Percentiles rank a stretch among this genome's conserved stretches.
Evolutionary conservation across 495 filamentous ascomycete species (phyloP).

Genomic region (Apodospora peruviana): DNA sequence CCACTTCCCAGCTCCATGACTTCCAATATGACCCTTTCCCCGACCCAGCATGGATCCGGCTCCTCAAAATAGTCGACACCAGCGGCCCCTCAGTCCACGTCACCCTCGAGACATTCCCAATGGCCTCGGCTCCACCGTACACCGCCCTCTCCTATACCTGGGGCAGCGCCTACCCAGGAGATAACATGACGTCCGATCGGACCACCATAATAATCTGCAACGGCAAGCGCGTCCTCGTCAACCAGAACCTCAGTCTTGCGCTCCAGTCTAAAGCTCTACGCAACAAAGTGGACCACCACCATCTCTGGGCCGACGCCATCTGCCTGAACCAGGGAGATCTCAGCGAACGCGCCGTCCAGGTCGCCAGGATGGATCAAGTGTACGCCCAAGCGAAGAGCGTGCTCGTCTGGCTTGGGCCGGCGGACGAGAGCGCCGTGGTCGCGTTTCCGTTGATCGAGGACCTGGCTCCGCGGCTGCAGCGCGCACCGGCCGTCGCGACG

Average conservation of each 20-base stretch:
- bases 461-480: too few relatives aligned
- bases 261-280: constrained; percentile 10
- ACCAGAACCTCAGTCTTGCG: constrained; percentile 5
- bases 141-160: neutral
- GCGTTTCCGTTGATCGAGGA: too few relatives aligned
- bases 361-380: constrained; percentile 13
- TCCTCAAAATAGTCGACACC: too few relatives aligned
- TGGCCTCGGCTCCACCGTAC: too few relatives aligned
- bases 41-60: too few relatives aligned
- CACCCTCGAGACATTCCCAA: too few relatives aligned
- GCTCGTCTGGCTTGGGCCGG: constrained; percentile 15
- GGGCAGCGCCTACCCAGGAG: neutral
- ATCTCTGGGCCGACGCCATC: constrained; percentile 16
- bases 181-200: neutral
- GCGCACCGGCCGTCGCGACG: too few relatives aligned
- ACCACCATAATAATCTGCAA: neutral
- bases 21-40: too few relatives aligned
- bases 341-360: constrained; percentile 6
- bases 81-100: too few relatives aligned
- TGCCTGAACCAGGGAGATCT: constrained; percentile 16
- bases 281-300: neutral
- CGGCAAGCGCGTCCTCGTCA: neutral
- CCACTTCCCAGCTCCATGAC: too few relatives aligned
- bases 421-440: too few relatives aligned
- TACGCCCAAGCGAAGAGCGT: constrained; percentile 7